Percentiles rank a stretch among this genome's conserved stretches.
Conservation (phyloP, 1,284 basidiomycete species). For the Tilletia walkeri region DNA sequence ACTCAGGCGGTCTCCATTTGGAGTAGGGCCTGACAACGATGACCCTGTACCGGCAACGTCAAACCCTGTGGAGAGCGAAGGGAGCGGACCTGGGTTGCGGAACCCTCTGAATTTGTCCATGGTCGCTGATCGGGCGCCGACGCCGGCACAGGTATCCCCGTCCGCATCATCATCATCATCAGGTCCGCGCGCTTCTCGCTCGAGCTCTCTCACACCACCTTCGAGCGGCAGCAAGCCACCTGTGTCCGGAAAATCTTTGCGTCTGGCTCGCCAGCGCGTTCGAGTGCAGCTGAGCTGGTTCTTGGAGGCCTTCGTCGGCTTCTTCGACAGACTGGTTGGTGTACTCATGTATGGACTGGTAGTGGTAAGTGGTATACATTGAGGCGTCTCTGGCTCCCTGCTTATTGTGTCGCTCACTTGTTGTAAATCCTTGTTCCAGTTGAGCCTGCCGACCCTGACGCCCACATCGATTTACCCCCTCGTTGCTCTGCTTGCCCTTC, state of each 20-base stretch:
- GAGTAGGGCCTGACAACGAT: not conserved
- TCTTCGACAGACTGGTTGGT: not conserved
- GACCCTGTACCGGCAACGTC: not conserved
- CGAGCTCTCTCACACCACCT: not conserved
- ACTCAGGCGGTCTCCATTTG: not conserved
- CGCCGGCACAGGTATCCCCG: not conserved
- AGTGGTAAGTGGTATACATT: not conserved
- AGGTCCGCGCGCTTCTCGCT: not conserved
- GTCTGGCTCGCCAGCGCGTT: not conserved
- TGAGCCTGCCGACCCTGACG: constrained; percentile 2
- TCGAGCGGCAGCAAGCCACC: not conserved
- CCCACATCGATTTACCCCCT: constrained; percentile 11
- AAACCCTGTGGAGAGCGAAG: not conserved
- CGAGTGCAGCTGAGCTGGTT: constrained; percentile 8
- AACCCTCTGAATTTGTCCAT: not conserved
- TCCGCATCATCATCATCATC: not conserved
- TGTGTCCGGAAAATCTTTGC: constrained; percentile 1
- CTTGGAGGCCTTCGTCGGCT: not conserved
- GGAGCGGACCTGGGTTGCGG: not conserved
- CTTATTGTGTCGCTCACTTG: no score
- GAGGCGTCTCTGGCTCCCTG: not conserved
- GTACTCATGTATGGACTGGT: not conserved
- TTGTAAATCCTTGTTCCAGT: not conserved
- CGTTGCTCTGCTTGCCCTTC: constrained; percentile 10
- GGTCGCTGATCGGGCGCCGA: not conserved